Conservation (phyloP, 148 eudicot genomes). For the Vaccinium darrowii region DNA sequence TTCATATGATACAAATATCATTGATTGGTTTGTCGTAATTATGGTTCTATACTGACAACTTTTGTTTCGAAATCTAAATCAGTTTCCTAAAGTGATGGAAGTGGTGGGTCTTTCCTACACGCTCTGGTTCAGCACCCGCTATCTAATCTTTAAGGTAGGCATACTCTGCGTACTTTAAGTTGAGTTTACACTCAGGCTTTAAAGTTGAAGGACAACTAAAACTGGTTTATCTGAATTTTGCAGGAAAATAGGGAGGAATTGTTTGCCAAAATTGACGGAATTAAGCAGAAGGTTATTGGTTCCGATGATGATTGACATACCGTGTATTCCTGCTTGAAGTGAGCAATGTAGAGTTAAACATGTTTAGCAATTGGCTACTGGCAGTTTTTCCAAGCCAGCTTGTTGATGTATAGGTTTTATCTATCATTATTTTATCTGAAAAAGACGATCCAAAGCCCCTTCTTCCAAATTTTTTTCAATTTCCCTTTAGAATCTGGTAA, state of each 20-base stretch:
- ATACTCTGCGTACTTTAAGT: background rate
- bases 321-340: background rate
- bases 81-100: conserved; percentile 79
- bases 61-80: conserved; percentile 12
- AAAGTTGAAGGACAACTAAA: background rate
- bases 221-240: conserved; percentile 12
- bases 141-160: conserved; percentile 74
- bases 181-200: background rate
- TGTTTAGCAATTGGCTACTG: background rate
- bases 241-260: conserved; percentile 80
- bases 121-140: conserved; percentile 78
- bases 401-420: background rate
- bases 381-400: conserved; percentile 10
- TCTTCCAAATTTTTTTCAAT: background rate
- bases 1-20: background rate
- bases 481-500: background rate
- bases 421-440: background rate
- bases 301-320: conserved; percentile 27
- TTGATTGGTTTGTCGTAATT: background rate
- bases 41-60: background rate
- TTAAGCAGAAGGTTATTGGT: conserved; percentile 66
- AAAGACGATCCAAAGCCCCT: background rate
- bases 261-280: conserved; percentile 50
- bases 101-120: conserved; percentile 76
- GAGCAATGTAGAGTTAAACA: background rate